Evolutionary conservation across 2,329 filamentous ascomycete species (phyloP), one percentile per base, ranked within the genome.

Genomic region (Ilyonectria destructans): DNA sequence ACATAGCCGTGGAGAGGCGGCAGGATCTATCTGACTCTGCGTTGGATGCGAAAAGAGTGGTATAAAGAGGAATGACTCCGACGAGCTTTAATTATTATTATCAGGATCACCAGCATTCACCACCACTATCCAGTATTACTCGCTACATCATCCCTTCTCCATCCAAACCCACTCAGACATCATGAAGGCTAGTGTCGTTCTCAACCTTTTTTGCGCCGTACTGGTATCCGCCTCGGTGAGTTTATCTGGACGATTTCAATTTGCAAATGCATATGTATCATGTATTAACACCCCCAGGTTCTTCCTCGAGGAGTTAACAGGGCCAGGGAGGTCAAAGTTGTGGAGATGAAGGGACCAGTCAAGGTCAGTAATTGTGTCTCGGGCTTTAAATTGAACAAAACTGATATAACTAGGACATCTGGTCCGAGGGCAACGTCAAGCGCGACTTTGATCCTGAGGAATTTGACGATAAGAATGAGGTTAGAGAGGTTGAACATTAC

Each of bases 141-240:
- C 5, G 2, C 7, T 37, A 31, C 3, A n/a, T 6, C 7, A 33
- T 3, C 15, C 7, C 2, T 17, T 33, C 4, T 1, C 8, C 9
- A 8, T 1, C 33, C 13, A 35, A 35, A 5, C 6, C 4, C 3
- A 13, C 10, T 23, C 3, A 33, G 8, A 33, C 37, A 56, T 4
- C 13, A 66, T 66, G 58, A 66, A 66, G 43, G 31, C 51, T 12
- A 62, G 33, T 26, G 8, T 33, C 15, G 10, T 58, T 9, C 3
- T 66, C 9, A 13, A 35, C 7, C 7, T 52, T 1, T 37, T 62
- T 43, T 66, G n/a, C 4, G 40, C 51, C 6, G 15, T 15, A n/a
- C n/a, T 57, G n/a, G 58, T 49, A 15, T 29, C 58, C 21, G 58
- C 63, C 17, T 49, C 58, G 13, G 63, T 62, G 29, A n/a, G 63